These are phyloP conservation scores for Fagopyrum tataricum DNA, from an alignment of 148 eudicot genomes.

Conservation along the genomic window DNA sequence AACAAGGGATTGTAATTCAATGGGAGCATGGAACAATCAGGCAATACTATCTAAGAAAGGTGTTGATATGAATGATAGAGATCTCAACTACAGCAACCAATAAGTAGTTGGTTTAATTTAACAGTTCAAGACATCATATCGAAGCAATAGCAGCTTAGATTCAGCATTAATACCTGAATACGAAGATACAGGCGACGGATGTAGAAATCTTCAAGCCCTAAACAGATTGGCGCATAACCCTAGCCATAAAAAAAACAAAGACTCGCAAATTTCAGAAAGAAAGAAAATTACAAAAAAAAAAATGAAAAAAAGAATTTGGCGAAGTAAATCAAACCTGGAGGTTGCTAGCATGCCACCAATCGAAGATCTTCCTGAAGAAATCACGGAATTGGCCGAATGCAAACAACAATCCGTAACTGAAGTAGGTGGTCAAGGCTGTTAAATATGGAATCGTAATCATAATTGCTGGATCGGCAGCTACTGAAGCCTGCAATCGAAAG, in stretches of 20 bases:
- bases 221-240: slow-evolving; percentile 96
- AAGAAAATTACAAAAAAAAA: slow-evolving; percentile 7
- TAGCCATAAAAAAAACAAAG: slow-evolving; percentile 20
- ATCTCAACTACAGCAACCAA: neutral
- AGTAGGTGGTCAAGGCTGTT: slow-evolving; percentile 81
- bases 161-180: slow-evolving; percentile 55
- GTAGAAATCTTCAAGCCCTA: slow-evolving; percentile 91
- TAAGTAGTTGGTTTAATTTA: neutral
- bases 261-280: neutral
- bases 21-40: neutral
- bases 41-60: neutral
- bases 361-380: slow-evolving; percentile 58
- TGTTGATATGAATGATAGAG: neutral
- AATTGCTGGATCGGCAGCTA: slow-evolving; percentile 14
- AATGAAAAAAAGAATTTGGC: neutral
- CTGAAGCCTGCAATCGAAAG: neutral
- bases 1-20: neutral
- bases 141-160: slow-evolving; percentile 7
- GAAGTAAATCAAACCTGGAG: slow-evolving; percentile 41
- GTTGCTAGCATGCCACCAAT: slow-evolving; percentile 66
- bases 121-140: neutral
- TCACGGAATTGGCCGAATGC: slow-evolving; percentile 84
- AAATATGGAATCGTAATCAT: slow-evolving; percentile 93
- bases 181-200: slow-evolving; percentile 71
- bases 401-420: slow-evolving; percentile 83